These are phyloP conservation scores for Pneumocystis canis DNA, from an alignment of 1,139 yeast genomes.

Conservation along the genomic window DNA sequence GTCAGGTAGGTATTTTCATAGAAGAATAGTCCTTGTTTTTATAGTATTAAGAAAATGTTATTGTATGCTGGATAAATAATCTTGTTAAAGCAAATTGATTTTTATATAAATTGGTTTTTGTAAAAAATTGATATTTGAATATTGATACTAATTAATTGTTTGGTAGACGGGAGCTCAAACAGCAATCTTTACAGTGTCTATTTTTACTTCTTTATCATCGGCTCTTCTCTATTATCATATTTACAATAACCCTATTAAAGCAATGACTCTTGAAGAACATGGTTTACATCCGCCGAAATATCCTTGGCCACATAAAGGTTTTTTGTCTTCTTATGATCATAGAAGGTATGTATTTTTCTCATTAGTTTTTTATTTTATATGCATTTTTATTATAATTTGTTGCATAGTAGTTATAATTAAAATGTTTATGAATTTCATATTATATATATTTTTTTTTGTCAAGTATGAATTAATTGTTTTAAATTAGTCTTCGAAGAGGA, in stretches of 20 bases:
- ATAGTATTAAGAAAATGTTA: neutral
- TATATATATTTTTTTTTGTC: neutral
- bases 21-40: neutral
- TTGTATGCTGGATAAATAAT: neutral
- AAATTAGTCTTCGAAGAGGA: slow-evolving; percentile 64
- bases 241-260: slow-evolving; percentile 72
- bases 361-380: slow-evolving; percentile 29
- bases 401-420: neutral
- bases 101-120: neutral
- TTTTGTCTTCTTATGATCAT: slow-evolving; percentile 87
- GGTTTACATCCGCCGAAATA: slow-evolving; percentile 91
- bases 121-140: neutral
- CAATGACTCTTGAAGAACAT: slow-evolving; percentile 98
- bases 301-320: slow-evolving; percentile 84
- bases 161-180: neutral
- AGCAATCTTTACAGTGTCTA: slow-evolving; percentile 16
- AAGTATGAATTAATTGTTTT: neutral
- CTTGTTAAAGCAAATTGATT: neutral
- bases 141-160: neutral
- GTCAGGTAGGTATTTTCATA: neutral
- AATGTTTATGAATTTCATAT: neutral
- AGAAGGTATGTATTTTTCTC: slow-evolving; percentile 25
- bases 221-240: slow-evolving; percentile 35
- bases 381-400: neutral
- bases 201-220: slow-evolving; percentile 18